Evolutionary conservation across 1,139 yeast species (phyloP).

Genomic region (Arxiozyma bovina): DNA sequence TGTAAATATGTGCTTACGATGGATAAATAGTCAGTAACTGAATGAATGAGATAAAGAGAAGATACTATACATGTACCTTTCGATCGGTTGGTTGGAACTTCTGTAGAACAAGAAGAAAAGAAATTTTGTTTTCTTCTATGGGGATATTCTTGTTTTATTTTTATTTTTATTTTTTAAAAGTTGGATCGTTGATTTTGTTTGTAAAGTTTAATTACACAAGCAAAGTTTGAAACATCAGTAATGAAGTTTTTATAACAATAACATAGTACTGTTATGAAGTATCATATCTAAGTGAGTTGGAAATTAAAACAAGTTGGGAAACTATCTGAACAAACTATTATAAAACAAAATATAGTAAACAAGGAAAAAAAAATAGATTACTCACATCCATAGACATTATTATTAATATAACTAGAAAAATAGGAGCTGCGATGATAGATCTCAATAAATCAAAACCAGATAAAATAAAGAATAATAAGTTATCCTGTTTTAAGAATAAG

Average conservation of each 20-base stretch:
- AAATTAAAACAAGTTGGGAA: no score
- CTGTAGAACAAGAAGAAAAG: background rate
- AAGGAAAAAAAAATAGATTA: background rate
- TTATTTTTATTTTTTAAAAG: no score
- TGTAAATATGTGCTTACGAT: background rate
- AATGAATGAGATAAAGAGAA: background rate
- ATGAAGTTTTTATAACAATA: no score
- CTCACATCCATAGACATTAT: background rate
- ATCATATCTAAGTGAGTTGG: no score
- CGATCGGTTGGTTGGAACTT: no score
- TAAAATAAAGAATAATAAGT: slow-evolving; percentile 8
- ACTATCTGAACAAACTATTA: no score
- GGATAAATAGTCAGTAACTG: background rate
- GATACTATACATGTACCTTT: background rate
- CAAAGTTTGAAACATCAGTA: background rate
- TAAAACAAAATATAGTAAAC: background rate
- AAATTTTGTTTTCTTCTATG: no score
- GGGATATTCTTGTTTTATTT: no score
- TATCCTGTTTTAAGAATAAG: slow-evolving; percentile 7
- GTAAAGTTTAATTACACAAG: background rate
- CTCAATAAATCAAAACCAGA: slow-evolving; percentile 15
- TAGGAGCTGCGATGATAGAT: slow-evolving; percentile 19
- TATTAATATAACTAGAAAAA: slow-evolving; percentile 3
- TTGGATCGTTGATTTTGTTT: background rate
- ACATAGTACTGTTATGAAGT: no score